Evolutionary conservation across 495 filamentous ascomycete species (phyloP).

Genomic region (Cercophora scortea): DNA sequence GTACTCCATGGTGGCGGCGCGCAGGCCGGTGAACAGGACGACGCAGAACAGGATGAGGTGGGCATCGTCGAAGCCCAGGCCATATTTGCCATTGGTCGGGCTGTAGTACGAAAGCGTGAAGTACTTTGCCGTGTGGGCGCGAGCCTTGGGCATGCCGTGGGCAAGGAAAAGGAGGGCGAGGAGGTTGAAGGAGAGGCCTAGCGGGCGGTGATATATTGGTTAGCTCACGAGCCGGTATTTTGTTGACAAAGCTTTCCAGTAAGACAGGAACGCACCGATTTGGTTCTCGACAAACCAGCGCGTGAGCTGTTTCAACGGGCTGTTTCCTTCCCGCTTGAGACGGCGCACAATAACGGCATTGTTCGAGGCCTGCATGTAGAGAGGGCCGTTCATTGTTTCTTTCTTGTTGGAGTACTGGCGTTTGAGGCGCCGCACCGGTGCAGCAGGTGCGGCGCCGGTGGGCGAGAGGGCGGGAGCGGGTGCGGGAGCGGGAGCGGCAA

Average conservation of each 20-base stretch:
- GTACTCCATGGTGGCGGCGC: slow-evolving; percentile 79
- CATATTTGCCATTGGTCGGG: slow-evolving; percentile 54
- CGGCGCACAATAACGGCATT: slow-evolving; percentile 39
- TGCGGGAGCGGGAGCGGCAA: not conserved
- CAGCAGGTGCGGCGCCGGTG: slow-evolving; percentile 2
- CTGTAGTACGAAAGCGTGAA: slow-evolving; percentile 81
- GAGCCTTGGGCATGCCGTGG: slow-evolving; percentile 72
- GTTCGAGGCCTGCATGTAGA: slow-evolving; percentile 38
- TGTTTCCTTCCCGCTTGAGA: slow-evolving; percentile 38
- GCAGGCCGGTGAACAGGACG: slow-evolving; percentile 76
- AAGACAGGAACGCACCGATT: slow-evolving; percentile 32
- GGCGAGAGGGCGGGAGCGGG: not conserved
- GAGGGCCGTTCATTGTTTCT: slow-evolving; percentile 36
- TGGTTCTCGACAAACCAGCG: slow-evolving; percentile 48
- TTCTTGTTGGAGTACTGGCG: slow-evolving; percentile 24
- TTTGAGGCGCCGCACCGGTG: slow-evolving; percentile 13
- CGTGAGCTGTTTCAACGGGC: slow-evolving; percentile 29
- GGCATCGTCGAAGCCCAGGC: slow-evolving; percentile 69
- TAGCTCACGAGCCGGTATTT: not conserved
- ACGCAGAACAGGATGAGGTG: slow-evolving; percentile 74
- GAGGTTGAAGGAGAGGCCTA: slow-evolving; percentile 34
- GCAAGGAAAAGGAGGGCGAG: slow-evolving; percentile 68
- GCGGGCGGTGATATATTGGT: not conserved
- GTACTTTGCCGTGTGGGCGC: slow-evolving; percentile 71
- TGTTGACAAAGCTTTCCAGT: not conserved